Evolutionary conservation across 2,329 filamentous ascomycete species (phyloP), one percentile per base, ranked within the genome.

Genomic region (Penicillium sclerotigenum): DNA sequence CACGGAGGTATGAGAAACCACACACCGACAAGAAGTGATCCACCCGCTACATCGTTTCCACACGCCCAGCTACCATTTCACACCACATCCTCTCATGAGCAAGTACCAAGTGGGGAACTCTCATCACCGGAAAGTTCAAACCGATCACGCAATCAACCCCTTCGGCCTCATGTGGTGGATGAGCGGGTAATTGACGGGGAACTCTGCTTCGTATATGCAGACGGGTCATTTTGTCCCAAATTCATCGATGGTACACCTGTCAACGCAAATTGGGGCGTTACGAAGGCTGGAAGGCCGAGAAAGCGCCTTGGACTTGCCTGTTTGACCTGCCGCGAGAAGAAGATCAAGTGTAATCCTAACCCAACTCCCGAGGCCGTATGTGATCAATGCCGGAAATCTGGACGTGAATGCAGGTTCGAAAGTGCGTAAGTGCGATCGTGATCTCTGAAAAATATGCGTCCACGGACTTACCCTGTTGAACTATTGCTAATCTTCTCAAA

Each of bases 311-410:
- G 92, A 24, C 91, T 96, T 71, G 91, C 91, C n/a, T 97, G 92
- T 70, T 82, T 96, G 56, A 94, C 91, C 13, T 97, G 92, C 72
- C 85, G 92, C 48, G 91, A 96, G 76, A 97, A 96, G 84, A 97
- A 96, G 80, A 96, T 97, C 77, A 96, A 96, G 74, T 97, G 92
- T 69, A 91, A 96, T 62, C 92, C 91, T 1, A 91, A 92, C 89
- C 89, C 37, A 91, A 90, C 45, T 11, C 14, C 46, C 9, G 46
- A 50, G 29, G 52, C 45, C 18, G n/a, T 54, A 64, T 97, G 92
- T 66, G 84, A 92, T 52, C 91, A 96, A 75, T 97, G 92, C 72
- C 88, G 94, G 71, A 96, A 96, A 76, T 93, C 93, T 69, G 90
- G 91, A 54, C 83, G 90, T 46, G 80, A 88, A 18, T 96, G 92